Conservation (phyloP, 2,329 filamentous ascomycete genomes). For the Bipolaris sorokiniana region DNA sequence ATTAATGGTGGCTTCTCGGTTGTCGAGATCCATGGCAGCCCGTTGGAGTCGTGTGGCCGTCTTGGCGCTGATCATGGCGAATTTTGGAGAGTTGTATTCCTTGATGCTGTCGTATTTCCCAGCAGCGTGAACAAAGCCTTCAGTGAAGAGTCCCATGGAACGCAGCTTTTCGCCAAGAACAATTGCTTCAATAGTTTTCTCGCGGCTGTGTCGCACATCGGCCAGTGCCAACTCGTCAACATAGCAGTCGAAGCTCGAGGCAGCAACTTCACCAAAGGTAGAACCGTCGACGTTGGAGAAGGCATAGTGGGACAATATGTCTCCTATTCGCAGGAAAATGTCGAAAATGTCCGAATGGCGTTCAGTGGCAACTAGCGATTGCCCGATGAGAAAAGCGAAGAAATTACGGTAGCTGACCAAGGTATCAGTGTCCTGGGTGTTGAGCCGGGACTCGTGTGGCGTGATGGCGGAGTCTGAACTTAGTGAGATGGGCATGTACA, state of each 20-base stretch:
- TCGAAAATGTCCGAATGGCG: slow-evolving; percentile 62
- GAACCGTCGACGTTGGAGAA: slow-evolving; percentile 68
- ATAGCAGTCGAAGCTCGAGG: slow-evolving; percentile 73
- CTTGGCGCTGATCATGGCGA: slow-evolving; percentile 69
- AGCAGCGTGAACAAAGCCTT: slow-evolving; percentile 88
- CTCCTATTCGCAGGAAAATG: slow-evolving; percentile 66
- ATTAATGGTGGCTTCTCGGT: slow-evolving; percentile 73
- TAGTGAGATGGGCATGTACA: slow-evolving; percentile 65
- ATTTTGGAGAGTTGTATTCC: slow-evolving; percentile 71
- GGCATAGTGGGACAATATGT: slow-evolving; percentile 62
- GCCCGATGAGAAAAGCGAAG: slow-evolving; percentile 68
- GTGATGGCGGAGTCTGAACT: slow-evolving; percentile 56
- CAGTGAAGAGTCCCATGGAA: slow-evolving; percentile 81
- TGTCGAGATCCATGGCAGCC: slow-evolving; percentile 78
- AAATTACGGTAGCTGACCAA: slow-evolving; percentile 67
- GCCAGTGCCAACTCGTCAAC: slow-evolving; percentile 77
- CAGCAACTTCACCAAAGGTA: slow-evolving; percentile 67
- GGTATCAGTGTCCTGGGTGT: slow-evolving; percentile 60
- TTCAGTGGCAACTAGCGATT: slow-evolving; percentile 65
- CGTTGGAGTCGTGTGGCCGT: slow-evolving; percentile 83
- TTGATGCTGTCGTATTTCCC: slow-evolving; percentile 81
- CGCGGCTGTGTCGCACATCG: slow-evolving; percentile 80
- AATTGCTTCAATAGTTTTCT: slow-evolving; percentile 88
- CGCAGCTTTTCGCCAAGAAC: slow-evolving; percentile 89
- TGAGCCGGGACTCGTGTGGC: slow-evolving; percentile 41